A percentile compares a stretch with the other conserved stretches of the same genome.
Evolutionary conservation across 179 eudicot species (phyloP).

Genomic region (Camellia oleifera): DNA sequence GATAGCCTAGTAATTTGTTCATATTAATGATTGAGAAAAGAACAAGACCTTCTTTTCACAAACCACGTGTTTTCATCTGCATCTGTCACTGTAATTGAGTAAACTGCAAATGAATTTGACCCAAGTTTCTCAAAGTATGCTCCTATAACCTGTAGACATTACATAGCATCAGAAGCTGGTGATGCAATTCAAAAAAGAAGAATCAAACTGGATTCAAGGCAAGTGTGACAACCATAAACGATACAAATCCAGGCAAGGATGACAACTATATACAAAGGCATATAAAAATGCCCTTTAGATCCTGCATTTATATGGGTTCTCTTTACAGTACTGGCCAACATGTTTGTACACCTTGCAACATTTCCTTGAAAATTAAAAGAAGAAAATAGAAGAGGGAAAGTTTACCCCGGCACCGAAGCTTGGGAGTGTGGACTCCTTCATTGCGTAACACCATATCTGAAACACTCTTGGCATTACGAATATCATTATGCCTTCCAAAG

Average conservation of each 20-base stretch:
- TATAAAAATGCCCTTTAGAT: not conserved
- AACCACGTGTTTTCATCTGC: slow-evolving; percentile 77
- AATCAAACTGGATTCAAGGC: slow-evolving; percentile 13
- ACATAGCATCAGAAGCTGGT: slow-evolving; percentile 7
- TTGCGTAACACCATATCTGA: slow-evolving; percentile 44
- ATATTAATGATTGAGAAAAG: slow-evolving; percentile 10
- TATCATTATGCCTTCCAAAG: slow-evolving; percentile 35
- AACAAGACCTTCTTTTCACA: slow-evolving; percentile 86
- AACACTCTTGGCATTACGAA: slow-evolving; percentile 26
- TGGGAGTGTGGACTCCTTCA: slow-evolving; percentile 59
- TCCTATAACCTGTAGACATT: slow-evolving; percentile 66
- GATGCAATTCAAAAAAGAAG: not conserved
- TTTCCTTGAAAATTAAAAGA: not conserved
- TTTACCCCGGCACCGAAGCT: slow-evolving; percentile 88
- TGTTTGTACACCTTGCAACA: not conserved
- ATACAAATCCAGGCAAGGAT: not conserved
- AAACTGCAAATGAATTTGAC: slow-evolving; percentile 95
- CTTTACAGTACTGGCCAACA: not conserved
- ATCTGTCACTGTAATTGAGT: slow-evolving; percentile 89
- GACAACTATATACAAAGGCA: not conserved
- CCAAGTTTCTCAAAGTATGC: slow-evolving; percentile 91
- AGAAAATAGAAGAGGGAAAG: slow-evolving; percentile 1
- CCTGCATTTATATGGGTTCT: not conserved
- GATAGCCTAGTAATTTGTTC: not conserved
- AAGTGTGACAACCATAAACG: not conserved